Conservation (phyloP, 2,329 filamentous ascomycete genomes). For the Rugonectria rugulosa region DNA sequence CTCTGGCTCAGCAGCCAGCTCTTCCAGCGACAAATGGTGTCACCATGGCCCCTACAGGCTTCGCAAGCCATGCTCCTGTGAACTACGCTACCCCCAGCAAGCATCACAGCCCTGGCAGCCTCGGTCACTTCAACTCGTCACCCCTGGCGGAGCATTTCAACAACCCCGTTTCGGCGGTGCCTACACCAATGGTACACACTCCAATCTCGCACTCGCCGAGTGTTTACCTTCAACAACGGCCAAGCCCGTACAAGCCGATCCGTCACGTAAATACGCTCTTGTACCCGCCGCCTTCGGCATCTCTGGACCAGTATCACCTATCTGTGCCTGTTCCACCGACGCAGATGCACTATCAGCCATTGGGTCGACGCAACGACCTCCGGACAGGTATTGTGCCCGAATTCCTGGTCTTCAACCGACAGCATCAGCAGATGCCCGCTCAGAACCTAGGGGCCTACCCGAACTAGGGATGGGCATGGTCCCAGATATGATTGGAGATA, state of each 20-base stretch:
- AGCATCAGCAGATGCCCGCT: constrained; percentile 37
- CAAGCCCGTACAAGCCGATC: constrained; percentile 92
- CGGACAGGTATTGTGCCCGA: constrained; percentile 76
- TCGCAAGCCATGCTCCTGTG: constrained; percentile 42
- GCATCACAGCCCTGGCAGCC: constrained; percentile 59
- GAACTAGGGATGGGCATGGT: constrained; percentile 43
- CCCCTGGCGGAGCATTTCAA: constrained; percentile 70
- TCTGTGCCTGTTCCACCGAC: constrained; percentile 64
- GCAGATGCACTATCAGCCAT: constrained; percentile 84
- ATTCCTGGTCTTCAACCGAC: constrained; percentile 52
- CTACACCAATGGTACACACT: constrained; percentile 65
- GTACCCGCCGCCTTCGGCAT: constrained; percentile 82
- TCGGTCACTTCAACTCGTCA: constrained; percentile 65
- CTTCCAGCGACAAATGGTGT: constrained; percentile 36
- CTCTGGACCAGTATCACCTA: constrained; percentile 77
- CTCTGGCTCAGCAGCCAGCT: constrained; percentile 48
- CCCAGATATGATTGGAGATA: constrained; percentile 2
- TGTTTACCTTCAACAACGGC: constrained; percentile 84
- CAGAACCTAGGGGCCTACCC: constrained; percentile 44
- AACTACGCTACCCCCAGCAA: constrained; percentile 61
- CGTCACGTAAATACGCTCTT: constrained; percentile 90
- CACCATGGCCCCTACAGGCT: constrained; percentile 33
- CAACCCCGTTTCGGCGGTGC: constrained; percentile 57
- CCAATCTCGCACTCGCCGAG: constrained; percentile 84
- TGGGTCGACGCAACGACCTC: constrained; percentile 73